Percentiles rank a stretch among this genome's conserved stretches.
These are phyloP conservation scores for Macrolepiota albuminosa DNA, from an alignment of 768 basidiomycete genomes.

Conservation along the genomic window DNA sequence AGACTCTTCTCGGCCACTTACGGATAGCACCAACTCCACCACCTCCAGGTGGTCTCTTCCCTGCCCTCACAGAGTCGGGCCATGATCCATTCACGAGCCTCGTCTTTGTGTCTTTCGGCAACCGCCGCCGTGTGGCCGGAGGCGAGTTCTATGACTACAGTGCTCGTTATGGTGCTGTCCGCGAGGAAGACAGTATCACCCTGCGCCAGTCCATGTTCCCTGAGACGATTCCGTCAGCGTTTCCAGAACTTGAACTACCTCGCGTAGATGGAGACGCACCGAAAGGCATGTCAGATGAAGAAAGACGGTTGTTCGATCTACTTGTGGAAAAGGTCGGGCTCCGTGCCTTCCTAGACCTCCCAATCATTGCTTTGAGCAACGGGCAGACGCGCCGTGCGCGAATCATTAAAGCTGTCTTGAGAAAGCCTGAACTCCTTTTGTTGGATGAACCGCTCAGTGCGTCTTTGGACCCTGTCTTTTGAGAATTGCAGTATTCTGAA, in stretches of 20 bases:
- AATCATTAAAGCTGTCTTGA: conserved; percentile 72
- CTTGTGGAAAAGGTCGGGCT: conserved; percentile 58
- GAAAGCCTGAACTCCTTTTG: conserved; percentile 66
- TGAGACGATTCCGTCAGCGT: conserved; percentile 36
- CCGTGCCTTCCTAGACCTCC: conserved; percentile 66
- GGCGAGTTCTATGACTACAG: conserved; percentile 91
- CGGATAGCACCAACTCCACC: conserved; percentile 60
- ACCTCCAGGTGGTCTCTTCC: conserved; percentile 71
- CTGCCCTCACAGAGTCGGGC: conserved; percentile 43
- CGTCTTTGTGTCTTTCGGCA: conserved; percentile 62
- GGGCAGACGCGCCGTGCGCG: conserved; percentile 89
- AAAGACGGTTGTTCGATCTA: conserved; percentile 39
- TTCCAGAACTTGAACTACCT: conserved; percentile 18
- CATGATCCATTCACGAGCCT: conserved; percentile 47
- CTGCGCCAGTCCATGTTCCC: conserved; percentile 68
- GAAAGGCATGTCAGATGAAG: conserved; percentile 15
- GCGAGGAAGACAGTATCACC: conserved; percentile 80
- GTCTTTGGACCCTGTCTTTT: conserved; percentile 20
- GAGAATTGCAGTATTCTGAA: not conserved
- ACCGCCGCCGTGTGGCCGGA: conserved; percentile 48
- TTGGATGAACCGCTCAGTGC: conserved; percentile 91
- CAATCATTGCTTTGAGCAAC: conserved; percentile 81
- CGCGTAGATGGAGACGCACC: conserved; percentile 12
- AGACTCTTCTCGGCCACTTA: conserved; percentile 70
- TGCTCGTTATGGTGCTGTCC: conserved; percentile 84